These are phyloP conservation scores for Saccharomyces hybrid DNA, from an alignment of 1,139 yeast genomes.

Conservation along the genomic window DNA sequence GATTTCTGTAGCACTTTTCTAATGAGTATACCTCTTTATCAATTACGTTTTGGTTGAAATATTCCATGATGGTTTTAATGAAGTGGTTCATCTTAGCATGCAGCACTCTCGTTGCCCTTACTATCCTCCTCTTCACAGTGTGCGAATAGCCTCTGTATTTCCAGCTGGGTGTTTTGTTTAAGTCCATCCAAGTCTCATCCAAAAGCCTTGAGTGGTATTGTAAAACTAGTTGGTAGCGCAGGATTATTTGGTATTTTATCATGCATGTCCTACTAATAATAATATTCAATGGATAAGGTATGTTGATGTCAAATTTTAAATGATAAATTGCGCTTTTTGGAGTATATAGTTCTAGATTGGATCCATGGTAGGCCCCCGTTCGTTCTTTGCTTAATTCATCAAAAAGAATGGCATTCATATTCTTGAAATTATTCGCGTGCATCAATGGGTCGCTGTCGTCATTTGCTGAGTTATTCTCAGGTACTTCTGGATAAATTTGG, in stretches of 20 bases:
- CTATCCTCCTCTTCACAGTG: conserved; percentile 12
- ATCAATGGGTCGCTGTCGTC: conserved; percentile 6
- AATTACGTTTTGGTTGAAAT: conserved; percentile 24
- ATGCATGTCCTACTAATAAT: conserved; percentile 64
- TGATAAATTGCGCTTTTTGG: conserved; percentile 42
- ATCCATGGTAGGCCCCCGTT: neutral
- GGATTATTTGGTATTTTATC: conserved; percentile 72
- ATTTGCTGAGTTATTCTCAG: neutral
- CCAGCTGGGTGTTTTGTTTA: conserved; percentile 66
- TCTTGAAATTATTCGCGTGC: conserved; percentile 20
- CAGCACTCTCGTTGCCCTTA: conserved; percentile 18
- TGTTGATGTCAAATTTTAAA: conserved; percentile 55
- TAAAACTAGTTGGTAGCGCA: conserved; percentile 60
- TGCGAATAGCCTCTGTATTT: conserved; percentile 36
- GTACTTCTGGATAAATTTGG: conserved; percentile 1
- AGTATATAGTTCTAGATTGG: conserved; percentile 1
- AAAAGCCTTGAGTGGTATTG: conserved; percentile 55
- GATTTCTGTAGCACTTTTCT: neutral
- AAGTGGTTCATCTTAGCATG: conserved; percentile 28
- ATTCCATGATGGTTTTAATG: conserved; percentile 22
- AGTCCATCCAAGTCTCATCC: conserved; percentile 67
- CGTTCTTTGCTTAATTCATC: neutral
- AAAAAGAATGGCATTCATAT: conserved; percentile 15
- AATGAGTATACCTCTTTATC: conserved; percentile 15
- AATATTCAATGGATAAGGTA: conserved; percentile 84